phyloP scores from a whole-genome alignment of 208 protist species.

The Trypanosoma platydactyli region DNA sequence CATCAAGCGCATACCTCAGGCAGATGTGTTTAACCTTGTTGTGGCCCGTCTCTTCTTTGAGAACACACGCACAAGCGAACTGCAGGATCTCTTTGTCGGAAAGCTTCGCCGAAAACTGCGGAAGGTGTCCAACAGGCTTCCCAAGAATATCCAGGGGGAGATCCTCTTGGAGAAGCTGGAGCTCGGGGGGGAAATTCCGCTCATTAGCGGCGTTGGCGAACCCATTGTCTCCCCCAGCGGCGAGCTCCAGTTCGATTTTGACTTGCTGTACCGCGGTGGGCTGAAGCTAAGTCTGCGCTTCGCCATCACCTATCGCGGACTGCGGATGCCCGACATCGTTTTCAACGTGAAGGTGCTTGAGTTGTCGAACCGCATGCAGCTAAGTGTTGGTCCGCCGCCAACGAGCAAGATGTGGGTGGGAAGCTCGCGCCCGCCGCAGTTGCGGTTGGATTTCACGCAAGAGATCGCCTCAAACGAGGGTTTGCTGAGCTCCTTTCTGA shows the following conservation, averaged over 20 bases:
- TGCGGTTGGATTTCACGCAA: slow-evolving; percentile 77
- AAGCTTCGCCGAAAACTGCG: slow-evolving; percentile 76
- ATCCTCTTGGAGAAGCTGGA: slow-evolving; percentile 64
- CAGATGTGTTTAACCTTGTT: slow-evolving; percentile 79
- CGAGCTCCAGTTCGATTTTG: slow-evolving; percentile 82
- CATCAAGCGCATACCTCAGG: slow-evolving; percentile 55
- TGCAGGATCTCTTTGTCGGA: slow-evolving; percentile 58
- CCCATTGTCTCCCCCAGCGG: slow-evolving; percentile 43
- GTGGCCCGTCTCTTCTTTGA: slow-evolving; percentile 83
- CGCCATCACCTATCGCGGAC: slow-evolving; percentile 53
- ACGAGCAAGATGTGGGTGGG: slow-evolving; percentile 80
- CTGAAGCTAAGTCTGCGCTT: slow-evolving; percentile 71
- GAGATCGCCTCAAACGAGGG: slow-evolving; percentile 75
- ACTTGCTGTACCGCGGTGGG: slow-evolving; percentile 83
- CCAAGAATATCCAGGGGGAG: slow-evolving; percentile 57
- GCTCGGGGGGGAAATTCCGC: slow-evolving; percentile 77
- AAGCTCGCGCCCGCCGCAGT: slow-evolving; percentile 48
- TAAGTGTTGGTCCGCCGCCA: slow-evolving; percentile 72
- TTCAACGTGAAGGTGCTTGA: slow-evolving; percentile 80
- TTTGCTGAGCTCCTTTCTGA: slow-evolving; percentile 60
- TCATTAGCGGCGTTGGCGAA: slow-evolving; percentile 71
- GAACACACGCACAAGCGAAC: slow-evolving; percentile 59
- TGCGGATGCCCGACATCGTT: slow-evolving; percentile 69
- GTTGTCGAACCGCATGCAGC: slow-evolving; percentile 69
- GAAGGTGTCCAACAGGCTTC: slow-evolving; percentile 58